Conservation (phyloP, 495 filamentous ascomycete species). For the Cladorrhinum samala region DNA sequence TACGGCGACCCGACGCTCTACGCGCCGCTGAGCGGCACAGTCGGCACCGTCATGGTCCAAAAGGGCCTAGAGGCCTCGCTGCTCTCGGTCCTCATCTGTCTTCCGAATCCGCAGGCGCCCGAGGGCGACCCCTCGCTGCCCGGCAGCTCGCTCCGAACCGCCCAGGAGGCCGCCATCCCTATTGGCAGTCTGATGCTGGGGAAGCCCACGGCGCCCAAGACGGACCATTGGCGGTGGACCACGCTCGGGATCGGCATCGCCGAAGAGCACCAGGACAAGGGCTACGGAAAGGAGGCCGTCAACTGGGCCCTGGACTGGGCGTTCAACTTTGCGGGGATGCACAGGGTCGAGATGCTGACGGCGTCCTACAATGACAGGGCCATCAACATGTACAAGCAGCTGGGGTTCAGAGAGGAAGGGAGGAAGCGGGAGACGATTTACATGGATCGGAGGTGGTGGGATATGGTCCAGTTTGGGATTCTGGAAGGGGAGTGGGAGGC, state of each 20-base stretch:
- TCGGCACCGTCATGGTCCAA: slow-evolving; percentile 13
- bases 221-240: slow-evolving; percentile 28
- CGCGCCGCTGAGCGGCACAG: neutral
- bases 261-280: slow-evolving; percentile 31
- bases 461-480: slow-evolving; percentile 33
- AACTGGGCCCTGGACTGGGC: slow-evolving; percentile 43
- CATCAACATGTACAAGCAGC: slow-evolving; percentile 31
- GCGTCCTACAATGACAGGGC: slow-evolving; percentile 37
- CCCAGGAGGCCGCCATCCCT: slow-evolving; percentile 3
- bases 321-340: slow-evolving; percentile 36
- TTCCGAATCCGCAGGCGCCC: slow-evolving; percentile 5
- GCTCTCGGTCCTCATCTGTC: slow-evolving; percentile 30
- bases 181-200: slow-evolving; percentile 25
- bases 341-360: slow-evolving; percentile 29
- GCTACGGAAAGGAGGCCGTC: slow-evolving; percentile 45
- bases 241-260: slow-evolving; percentile 31
- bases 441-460: slow-evolving; percentile 35
- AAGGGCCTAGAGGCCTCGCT: slow-evolving; percentile 10
- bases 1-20: slow-evolving; percentile 16
- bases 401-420: slow-evolving; percentile 42
- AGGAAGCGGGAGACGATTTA: slow-evolving; percentile 33
- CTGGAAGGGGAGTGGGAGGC: slow-evolving; percentile 37
- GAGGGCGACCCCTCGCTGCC: neutral
- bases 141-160: neutral
- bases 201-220: slow-evolving; percentile 1